These are phyloP conservation scores for Monilinia laxa DNA, from an alignment of 2,329 filamentous ascomycete genomes.

Conservation along the genomic window DNA sequence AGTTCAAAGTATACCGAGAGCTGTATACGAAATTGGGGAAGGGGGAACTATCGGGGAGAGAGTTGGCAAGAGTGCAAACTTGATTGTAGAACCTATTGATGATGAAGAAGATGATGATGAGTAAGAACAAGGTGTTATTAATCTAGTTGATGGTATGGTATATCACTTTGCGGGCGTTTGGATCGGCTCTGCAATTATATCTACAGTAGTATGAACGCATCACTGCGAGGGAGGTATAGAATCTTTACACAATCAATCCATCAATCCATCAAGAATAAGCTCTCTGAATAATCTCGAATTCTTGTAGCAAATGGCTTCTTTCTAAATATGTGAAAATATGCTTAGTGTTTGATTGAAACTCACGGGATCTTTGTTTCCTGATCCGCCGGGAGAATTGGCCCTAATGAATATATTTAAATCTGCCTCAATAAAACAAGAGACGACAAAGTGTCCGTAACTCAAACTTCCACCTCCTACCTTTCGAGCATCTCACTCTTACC, in stretches of 20 bases:
- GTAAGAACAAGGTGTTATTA: not conserved
- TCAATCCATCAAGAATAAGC: not conserved
- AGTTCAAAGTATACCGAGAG: constrained; percentile 80
- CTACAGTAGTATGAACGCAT: constrained; percentile 11
- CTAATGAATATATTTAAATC: too few species aligned
- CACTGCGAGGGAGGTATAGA: constrained; percentile 18
- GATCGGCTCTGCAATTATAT: not conserved
- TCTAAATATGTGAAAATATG: not conserved
- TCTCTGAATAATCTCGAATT: not conserved
- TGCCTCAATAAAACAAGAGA: too few species aligned
- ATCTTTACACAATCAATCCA: constrained; percentile 7
- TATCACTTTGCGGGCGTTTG: constrained; percentile 1
- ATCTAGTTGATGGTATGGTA: not conserved
- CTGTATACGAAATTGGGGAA: constrained; percentile 70
- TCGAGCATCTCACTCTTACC: too few species aligned
- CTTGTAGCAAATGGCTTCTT: not conserved
- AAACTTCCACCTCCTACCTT: too few species aligned
- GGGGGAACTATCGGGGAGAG: constrained; percentile 66
- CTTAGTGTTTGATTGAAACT: too few species aligned
- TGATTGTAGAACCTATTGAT: constrained; percentile 77
- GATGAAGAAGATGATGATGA: constrained; percentile 36
- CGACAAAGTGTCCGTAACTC: too few species aligned
- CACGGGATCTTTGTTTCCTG: too few species aligned
- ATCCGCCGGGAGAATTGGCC: too few species aligned
- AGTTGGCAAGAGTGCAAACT: constrained; percentile 79